phyloP scores from a whole-genome alignment of 352 stramenopile species.

The Globisporangium okanoganense region DNA sequence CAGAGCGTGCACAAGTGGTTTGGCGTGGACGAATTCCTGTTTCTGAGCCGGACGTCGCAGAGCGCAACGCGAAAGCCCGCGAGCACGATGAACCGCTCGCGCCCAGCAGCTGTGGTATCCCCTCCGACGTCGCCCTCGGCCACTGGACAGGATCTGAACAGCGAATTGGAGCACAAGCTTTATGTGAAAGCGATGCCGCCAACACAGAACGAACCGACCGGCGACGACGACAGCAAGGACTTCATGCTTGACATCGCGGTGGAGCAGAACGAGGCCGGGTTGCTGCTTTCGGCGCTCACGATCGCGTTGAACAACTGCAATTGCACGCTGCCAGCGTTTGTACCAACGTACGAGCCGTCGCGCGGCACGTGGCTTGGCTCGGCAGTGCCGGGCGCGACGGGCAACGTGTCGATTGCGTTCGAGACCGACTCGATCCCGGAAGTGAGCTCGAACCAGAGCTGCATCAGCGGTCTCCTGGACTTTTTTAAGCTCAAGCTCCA shows the following conservation, averaged over 20 bases:
- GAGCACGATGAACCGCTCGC: conserved; percentile 9
- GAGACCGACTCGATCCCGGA: conserved; percentile 74
- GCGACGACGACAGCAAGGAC: conserved; percentile 20
- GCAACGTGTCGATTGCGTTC: conserved; percentile 74
- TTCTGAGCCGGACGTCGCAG: conserved; percentile 44
- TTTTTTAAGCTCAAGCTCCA: conserved; percentile 85
- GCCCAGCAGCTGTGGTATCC: not conserved
- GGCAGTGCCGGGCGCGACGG: conserved; percentile 59
- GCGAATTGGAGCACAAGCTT: conserved; percentile 1
- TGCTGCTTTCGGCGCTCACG: conserved; percentile 66
- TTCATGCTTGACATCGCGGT: conserved; percentile 36
- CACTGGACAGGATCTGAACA: not conserved
- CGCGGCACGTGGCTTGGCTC: conserved; percentile 62
- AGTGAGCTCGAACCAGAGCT: conserved; percentile 69
- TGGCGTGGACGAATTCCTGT: conserved; percentile 64
- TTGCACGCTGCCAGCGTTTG: conserved; percentile 77
- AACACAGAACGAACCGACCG: not conserved
- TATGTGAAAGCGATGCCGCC: not conserved
- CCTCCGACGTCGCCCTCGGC: not conserved
- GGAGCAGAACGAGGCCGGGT: conserved; percentile 58
- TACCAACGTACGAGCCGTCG: conserved; percentile 52
- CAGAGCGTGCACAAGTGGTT: conserved; percentile 61
- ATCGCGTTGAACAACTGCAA: conserved; percentile 79
- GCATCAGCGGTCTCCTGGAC: conserved; percentile 70
- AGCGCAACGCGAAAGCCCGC: conserved; percentile 14